phyloP scores from a whole-genome alignment of 1,139 yeast species.

The Saccharomyces pastorianus region DNA sequence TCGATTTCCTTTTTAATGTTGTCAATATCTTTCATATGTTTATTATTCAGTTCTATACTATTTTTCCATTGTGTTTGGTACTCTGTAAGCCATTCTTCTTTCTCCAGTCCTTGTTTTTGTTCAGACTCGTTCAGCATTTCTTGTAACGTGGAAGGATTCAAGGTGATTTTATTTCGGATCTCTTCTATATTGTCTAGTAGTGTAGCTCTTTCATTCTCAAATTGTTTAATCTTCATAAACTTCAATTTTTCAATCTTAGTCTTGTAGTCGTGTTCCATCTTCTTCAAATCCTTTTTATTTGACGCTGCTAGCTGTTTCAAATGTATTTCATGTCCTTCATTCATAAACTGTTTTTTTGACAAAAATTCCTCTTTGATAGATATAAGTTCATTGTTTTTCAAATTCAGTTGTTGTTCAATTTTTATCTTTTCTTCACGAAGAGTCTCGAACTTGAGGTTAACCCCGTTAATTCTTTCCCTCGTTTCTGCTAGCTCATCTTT shows the following conservation, averaged over 20 bases:
- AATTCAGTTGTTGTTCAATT: conserved; percentile 27
- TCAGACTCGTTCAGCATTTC: conserved; percentile 19
- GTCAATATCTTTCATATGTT: conserved; percentile 13
- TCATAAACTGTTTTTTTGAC: conserved; percentile 27
- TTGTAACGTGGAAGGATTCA: conserved; percentile 22
- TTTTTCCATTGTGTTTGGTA: conserved; percentile 24
- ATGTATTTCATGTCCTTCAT: conserved; percentile 35
- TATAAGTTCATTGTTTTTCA: conserved; percentile 38
- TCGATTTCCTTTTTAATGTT: conserved; percentile 16
- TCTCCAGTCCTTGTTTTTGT: conserved; percentile 16
- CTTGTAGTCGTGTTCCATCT: conserved; percentile 34
- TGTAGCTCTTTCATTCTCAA: conserved; percentile 27
- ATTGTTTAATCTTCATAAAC: conserved; percentile 28
- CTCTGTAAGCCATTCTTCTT: conserved; percentile 24
- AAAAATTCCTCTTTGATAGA: conserved; percentile 33
- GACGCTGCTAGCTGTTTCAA: conserved; percentile 34
- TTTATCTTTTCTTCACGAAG: conserved; percentile 36
- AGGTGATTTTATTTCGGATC: conserved; percentile 20
- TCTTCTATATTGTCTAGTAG: conserved; percentile 21
- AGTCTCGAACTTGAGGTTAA: conserved; percentile 12
- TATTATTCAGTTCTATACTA: conserved; percentile 16
- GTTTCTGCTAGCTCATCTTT: conserved; percentile 23
- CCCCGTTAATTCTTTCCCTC: conserved; percentile 19
- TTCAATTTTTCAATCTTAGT: conserved; percentile 35
- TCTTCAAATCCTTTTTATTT: conserved; percentile 34